Evolutionary conservation across 1,284 basidiomycete species (phyloP), one percentile per base, ranked within the genome.

Genomic region (Moesziomyces antarcticus): DNA sequence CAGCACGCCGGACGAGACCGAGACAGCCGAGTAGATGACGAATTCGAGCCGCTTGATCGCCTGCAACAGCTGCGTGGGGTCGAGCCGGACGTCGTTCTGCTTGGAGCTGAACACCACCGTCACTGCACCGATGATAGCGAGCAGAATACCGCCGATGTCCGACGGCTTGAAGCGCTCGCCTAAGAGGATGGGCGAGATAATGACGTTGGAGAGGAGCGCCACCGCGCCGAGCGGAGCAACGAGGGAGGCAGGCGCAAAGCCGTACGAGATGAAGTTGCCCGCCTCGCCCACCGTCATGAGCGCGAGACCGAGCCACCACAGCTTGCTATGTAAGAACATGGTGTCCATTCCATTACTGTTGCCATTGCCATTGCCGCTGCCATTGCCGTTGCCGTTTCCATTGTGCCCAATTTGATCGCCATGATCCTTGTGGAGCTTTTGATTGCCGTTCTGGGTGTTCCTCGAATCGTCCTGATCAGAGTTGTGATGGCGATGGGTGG

Each of bases 281-380:
- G 90, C 85, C 86, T 99, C 96, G 16, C 96, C 96, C 13, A 97
- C 69, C 70, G 93, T 92, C 91, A 98, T 96, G 47, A 97, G 87
- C 13, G 89, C 79, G 68, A 98, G 91, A 0, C 96, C 96, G 8
- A 89, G 79, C 94, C 95, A 97, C 95, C 95, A 99, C 20, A 97
- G 86, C 85, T 95, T 75, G 75, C 73, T 77, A n/a, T 74, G 71
- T 5, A 83, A 73, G 50, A 77, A 82, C 49, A 69, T 56, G 9
- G 75, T 74, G 16, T 64, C 68, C 50, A 72, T 65, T 5, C 72
- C 63, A 21, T 57, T 65, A 16, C 51, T 56, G 35, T 47, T 56
- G 14, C 45, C 24, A 18, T 62, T 59, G 27, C 41, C n/a, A 27
- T 42, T 50, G 22, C 47, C 20, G 2, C 37, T 41, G 22, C 9